Evolutionary conservation across 352 stramenopile genomes (phyloP), one percentile per base, ranked within the genome.

Genomic region (Globisporangium parvum): DNA sequence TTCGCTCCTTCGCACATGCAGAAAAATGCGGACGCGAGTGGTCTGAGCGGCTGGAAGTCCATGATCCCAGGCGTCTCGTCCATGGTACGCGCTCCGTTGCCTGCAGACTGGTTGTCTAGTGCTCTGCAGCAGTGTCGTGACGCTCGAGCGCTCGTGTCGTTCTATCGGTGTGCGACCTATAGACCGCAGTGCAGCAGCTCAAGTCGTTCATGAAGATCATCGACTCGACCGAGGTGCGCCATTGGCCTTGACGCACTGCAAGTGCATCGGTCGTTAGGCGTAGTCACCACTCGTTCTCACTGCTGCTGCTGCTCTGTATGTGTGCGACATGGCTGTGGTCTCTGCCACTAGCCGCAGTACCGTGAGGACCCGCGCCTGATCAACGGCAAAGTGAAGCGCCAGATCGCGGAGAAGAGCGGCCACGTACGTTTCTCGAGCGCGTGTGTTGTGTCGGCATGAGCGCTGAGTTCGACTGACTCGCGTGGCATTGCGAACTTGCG

Each of bases 111-210:
- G 8, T 47, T 20, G 18, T n/a, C 20, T 24, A 15, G 18, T 47
- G 41, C 41, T 37, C 31, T 37, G 18, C 21, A 8, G 18, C 15
- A 31, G 3, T 33, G 26, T 15, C 20, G 33, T 6, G n/a, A 35
- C 15, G 4, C 10, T 26, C 17, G 10, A 1, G 48, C 18, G 0
- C 33, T 58, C 17, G 41, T 52, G 15, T 24, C 6, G 3, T 37
- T 6, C 1, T 55, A n/a, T 47, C 14, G 40, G 40, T 33, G 39
- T 18, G 12, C 37, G 1, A 28, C n/a, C 5, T 39, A 14, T 40
- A 94, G 84, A 88, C 74, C 62, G 80, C 79, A 20, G 84, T 94
- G 44, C 81, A 94, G 64, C 85, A 94, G 58, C 74, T 94, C 59
- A 94, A 94, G 69, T 55, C 65, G 39, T 91, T 89, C 60, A 77